Percentiles rank a stretch among this genome's conserved stretches.
Evolutionary conservation across 2,329 filamentous ascomycete species (phyloP).

Genomic region (Aureobasidium uvarum): DNA sequence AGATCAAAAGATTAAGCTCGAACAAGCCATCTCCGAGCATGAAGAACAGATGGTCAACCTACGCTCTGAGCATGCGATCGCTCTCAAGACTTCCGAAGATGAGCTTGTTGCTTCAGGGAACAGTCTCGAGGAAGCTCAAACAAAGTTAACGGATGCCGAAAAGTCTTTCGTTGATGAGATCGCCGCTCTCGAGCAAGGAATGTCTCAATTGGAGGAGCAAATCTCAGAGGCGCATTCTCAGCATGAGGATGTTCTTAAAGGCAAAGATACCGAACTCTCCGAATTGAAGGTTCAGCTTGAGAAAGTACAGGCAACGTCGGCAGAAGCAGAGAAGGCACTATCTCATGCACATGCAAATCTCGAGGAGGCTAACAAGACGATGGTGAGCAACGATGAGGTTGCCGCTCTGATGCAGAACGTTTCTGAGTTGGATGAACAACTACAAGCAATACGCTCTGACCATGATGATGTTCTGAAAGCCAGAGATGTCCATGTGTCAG

Average conservation of each 20-base stretch:
- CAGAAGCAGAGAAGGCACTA: neutral
- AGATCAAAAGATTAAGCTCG: neutral
- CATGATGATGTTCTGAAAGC: neutral
- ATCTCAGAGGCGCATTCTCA: neutral
- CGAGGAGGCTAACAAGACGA: neutral
- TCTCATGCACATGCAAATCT: neutral
- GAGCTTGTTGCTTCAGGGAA: slow-evolving; percentile 22
- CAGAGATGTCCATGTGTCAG: neutral
- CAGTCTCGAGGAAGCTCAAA: neutral
- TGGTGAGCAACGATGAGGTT: neutral
- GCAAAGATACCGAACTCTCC: slow-evolving; percentile 25
- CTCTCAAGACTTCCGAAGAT: slow-evolving; percentile 7
- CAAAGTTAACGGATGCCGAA: neutral
- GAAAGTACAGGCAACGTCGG: neutral
- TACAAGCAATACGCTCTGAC: neutral
- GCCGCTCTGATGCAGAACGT: neutral
- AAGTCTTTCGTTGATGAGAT: neutral
- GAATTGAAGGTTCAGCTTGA: neutral
- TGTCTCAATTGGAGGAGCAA: neutral
- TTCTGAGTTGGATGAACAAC: slow-evolving; percentile 7
- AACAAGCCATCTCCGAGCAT: neutral
- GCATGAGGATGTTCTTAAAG: neutral
- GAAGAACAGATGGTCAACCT: neutral
- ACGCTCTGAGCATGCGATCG: neutral
- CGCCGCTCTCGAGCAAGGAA: neutral